Conservation (phyloP, 2,329 filamentous ascomycete genomes). For the Sporothrix curviconia region DNA sequence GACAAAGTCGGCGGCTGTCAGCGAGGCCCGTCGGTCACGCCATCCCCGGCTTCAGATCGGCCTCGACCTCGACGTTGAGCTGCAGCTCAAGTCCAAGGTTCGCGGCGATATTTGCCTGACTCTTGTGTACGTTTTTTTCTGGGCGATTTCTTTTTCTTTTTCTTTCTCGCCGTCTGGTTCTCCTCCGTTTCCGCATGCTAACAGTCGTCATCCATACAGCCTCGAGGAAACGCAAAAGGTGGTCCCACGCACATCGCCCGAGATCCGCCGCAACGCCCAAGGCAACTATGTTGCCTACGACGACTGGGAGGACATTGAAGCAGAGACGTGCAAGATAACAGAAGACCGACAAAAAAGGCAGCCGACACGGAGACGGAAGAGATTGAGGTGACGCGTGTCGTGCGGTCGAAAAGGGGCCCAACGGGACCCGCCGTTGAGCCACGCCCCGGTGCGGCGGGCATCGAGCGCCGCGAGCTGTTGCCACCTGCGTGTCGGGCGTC, state of each 20-base stretch:
- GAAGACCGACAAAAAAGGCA: neutral
- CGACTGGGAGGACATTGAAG: constrained; percentile 8
- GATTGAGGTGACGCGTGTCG: neutral
- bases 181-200: neutral
- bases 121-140: constrained; percentile 50
- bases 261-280: constrained; percentile 11
- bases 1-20: neutral
- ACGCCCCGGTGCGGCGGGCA: neutral
- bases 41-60: constrained; percentile 25
- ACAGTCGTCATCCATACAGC: constrained; percentile 7
- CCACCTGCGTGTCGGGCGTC: constrained; percentile 15
- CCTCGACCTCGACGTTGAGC: constrained; percentile 65
- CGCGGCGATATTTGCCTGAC: constrained; percentile 67
- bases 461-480: constrained; percentile 12
- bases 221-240: constrained; percentile 17
- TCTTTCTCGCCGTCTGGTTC: neutral
- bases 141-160: neutral
- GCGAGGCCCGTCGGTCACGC: constrained; percentile 1
- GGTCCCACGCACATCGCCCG: constrained; percentile 12
- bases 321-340: neutral
- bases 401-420: neutral
- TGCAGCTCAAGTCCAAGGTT: constrained; percentile 73
- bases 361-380: neutral
- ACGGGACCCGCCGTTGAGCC: neutral
- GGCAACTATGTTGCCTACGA: constrained; percentile 13